Evolutionary conservation across 768 basidiomycete genomes (phyloP).

Genomic region (Suillus bovinus): DNA sequence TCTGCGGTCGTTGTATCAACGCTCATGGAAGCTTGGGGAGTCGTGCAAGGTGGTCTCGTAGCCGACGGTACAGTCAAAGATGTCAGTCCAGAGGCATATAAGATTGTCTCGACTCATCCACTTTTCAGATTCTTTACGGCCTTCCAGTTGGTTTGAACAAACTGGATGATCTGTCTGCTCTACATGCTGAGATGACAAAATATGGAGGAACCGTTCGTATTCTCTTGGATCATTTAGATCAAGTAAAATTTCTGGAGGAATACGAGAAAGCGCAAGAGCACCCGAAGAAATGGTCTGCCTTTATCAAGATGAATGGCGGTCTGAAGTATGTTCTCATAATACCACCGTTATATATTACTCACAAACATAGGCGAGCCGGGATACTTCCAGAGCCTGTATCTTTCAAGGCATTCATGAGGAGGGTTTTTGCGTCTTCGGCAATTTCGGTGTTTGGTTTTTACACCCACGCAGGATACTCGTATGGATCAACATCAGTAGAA

Average conservation of each 20-base stretch:
- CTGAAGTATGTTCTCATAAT: constrained; percentile 54
- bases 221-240: constrained; percentile 75
- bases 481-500: constrained; percentile 67
- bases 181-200: constrained; percentile 55
- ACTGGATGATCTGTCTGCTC: constrained; percentile 62
- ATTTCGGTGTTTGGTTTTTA: constrained; percentile 83
- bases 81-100: constrained; percentile 43
- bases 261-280: constrained; percentile 47
- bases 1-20: constrained; percentile 79
- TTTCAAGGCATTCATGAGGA: constrained; percentile 56
- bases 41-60: constrained; percentile 66
- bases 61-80: constrained; percentile 76
- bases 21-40: constrained; percentile 77
- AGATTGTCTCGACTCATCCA: constrained; percentile 8
- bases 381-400: constrained; percentile 50
- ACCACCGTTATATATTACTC: constrained; percentile 12
- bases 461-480: constrained; percentile 75
- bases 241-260: constrained; percentile 62
- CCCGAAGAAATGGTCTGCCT: constrained; percentile 65
- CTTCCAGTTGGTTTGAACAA: constrained; percentile 73
- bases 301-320: constrained; percentile 80
- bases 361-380: constrained; percentile 67
- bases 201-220: constrained; percentile 64
- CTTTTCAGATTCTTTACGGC: constrained; percentile 74
- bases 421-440: constrained; percentile 51